Evolutionary conservation across 139 green algal species (phyloP), one percentile per base, ranked within the genome.

Genomic region (Trebouxia sp.): DNA sequence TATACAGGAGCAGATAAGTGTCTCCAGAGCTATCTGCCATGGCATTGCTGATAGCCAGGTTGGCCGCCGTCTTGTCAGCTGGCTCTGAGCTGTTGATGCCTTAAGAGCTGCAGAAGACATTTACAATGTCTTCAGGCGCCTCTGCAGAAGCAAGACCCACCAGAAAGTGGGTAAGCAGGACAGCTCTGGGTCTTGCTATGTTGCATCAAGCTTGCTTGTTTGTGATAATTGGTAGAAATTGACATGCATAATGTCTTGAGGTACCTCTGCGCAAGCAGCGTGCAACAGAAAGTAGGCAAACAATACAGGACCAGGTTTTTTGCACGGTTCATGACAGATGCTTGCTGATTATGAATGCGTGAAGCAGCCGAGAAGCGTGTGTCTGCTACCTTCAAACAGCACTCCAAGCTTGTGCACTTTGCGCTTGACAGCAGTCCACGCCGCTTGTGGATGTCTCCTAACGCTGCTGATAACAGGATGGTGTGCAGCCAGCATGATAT

Each of bases 401-500:
- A 37, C 35, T 14, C 39, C 43, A 9, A 51, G 65, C 32, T 43
- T 45, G 51, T 37, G 30, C 20, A 82, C 35, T 7, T 15, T 80
- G 35, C 38, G 35, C 22, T 47, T 79, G 37, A 48, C 37, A 6
- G n/a, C n/a, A 32, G 12, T 26, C 78, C 78, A 82, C 15, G 43
- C 78, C n/a, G n/a, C 53, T 14, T 37, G 41, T 10, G 53, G 38
- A 1, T 11, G 37, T 30, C 53, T 43, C 24, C 51, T n/a, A 0
- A 28, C 39, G 7, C 0, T 56, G 1, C 74, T 84, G 20, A 94
- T 77, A 6, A 83, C 82, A 6, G 93, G 91, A 82, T 97, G 93
- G 80, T 95, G 89, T 0, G 83, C 66, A 15, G 88, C 86, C 80
- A 95, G 83, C 75, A 95, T 82, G 47, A 95, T 74, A 0, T 76